Conservation (phyloP, 1,284 basidiomycete genomes). For the Ceratobasidium sp. region DNA sequence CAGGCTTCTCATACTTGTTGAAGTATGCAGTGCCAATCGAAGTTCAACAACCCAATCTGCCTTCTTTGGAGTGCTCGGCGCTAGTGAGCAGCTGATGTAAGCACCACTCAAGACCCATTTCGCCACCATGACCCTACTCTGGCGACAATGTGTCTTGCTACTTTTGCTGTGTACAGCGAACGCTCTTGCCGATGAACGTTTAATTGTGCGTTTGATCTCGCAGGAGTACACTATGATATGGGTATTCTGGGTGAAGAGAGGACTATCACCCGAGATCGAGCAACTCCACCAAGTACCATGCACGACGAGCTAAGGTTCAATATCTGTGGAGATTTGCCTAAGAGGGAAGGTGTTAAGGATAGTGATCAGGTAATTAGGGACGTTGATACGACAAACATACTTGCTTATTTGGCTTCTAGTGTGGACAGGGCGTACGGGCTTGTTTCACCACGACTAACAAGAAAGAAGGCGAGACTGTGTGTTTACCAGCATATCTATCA, state of each 20-base stretch:
- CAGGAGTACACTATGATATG: constrained; percentile 64
- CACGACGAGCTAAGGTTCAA: constrained; percentile 60
- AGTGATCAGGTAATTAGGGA: constrained; percentile 69
- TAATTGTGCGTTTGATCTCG: constrained; percentile 60
- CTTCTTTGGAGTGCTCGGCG: background rate
- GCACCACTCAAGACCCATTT: constrained; percentile 3
- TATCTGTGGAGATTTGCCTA: constrained; percentile 65
- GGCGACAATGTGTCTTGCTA: constrained; percentile 17
- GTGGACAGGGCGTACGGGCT: constrained; percentile 67
- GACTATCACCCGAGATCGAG: constrained; percentile 51
- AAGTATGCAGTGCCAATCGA: background rate
- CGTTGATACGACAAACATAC: background rate
- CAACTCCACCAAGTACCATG: constrained; percentile 58
- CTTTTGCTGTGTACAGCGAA: constrained; percentile 50
- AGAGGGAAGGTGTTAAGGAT: constrained; percentile 55
- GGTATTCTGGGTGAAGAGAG: constrained; percentile 60
- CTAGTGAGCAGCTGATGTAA: constrained; percentile 28
- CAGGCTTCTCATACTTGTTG: no score
- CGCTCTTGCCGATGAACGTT: constrained; percentile 53
- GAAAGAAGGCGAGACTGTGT: constrained; percentile 54
- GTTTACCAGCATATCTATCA: constrained; percentile 69
- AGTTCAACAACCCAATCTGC: background rate
- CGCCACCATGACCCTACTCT: constrained; percentile 35
- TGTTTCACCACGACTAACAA: constrained; percentile 72
- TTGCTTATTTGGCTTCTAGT: constrained; percentile 54